Base-by-base conservation (phyloP, 192 early-diverging fungal species). In the Coemansia sp. region DNA sequence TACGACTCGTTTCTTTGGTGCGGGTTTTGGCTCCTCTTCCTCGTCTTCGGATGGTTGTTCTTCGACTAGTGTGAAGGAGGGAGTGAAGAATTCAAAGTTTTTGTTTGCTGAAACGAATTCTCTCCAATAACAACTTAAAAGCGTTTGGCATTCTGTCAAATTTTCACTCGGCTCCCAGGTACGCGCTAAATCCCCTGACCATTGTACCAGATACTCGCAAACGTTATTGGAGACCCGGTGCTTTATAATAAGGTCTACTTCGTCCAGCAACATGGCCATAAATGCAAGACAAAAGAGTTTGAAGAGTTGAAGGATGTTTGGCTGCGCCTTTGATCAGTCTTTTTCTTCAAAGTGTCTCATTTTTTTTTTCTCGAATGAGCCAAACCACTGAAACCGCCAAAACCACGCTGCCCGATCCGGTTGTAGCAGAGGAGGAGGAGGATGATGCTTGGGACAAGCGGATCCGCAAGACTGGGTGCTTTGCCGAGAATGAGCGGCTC, bases 381-480 rank as follows among this genome's bases (percentile, higher is more conserved):
- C 11, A 18, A 35, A 59, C 11, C 6, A 58, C 55, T 59, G 26
- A 12, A 56, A 16, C 3, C 16, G 14, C 6, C n/a, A 45, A 45
- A 45, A 7, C 43, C 43, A 9, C 43, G 3, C 6, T 45, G 43
- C 43, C 43, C n/a, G 43, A 20, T 45, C 43, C 43, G 6, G 8
- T 45, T 6, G 25, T 38, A 0, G 68, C 65, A 10, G 87, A 84
- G 12, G 86, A 84, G 12, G 86, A 90, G 45, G 88, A 92, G n/a
- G 88, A 89, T 12, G 94, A 96, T 67, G 87, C 85, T 52, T 95
- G 91, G 82, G 87, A 91, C 64, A 79, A 79, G 21, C 86, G 93
- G 38, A 94, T 96, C 59, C 82, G 82, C 41, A 71, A 77, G 31
- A 89, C 91, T 14, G 95, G 95, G 6, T 97, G 95, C 68, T 86